Evolutionary conservation across 306 rosid genomes (phyloP), one percentile per base, ranked within the genome.

Genomic region (Mimosa bimucronata): DNA sequence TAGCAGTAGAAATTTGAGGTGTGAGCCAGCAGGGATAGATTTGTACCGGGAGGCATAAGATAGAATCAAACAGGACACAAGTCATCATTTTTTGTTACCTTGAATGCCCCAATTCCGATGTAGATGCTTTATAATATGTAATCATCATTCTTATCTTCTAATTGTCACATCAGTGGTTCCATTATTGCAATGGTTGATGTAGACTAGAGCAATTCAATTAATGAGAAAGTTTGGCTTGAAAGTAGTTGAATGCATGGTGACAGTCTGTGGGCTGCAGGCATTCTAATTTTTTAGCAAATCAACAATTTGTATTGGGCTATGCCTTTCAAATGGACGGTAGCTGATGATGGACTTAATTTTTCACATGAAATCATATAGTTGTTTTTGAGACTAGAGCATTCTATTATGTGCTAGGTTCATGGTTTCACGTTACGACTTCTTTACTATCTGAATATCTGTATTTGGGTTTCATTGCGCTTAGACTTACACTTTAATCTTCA

Each of bases 21-120:
- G 52, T 67, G 50, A 25, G 42, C 50, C 52, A 55, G 19, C 34
- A 42, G 28, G 9, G 53, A 42, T 69, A 23, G 34, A 69, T 41
- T 69, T 2, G 7, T 42, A 23, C 37, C 40, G 34, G 34, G n/a
- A 69, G 52, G 31, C 73, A 37, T 68, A 26, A 13, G 40, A 15
- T 28, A 44, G 50, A 44, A 44, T 44, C 42, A n/a, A 44, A 44
- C 58, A 25, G 50, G 31, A 14, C 46, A 62, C 11, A 61, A 80
- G 50, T 77, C 52, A 11, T 26, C 53, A 69, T 25, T 80, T 45
- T 75, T 79, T 34, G 45, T 31, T 66, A 1, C 48, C 44, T 66
- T 16, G 79, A 40, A 26, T 73, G 42, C 72, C 74, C 57, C 29
- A 46, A 55, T 72, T 25, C 28, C n/a, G 55, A 34, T 21, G 11